A percentile compares a stretch with the other conserved stretches of the same genome.
phyloP scores from a whole-genome alignment of 2,329 filamentous ascomycete species.

The Monosporascus sp. region DNA sequence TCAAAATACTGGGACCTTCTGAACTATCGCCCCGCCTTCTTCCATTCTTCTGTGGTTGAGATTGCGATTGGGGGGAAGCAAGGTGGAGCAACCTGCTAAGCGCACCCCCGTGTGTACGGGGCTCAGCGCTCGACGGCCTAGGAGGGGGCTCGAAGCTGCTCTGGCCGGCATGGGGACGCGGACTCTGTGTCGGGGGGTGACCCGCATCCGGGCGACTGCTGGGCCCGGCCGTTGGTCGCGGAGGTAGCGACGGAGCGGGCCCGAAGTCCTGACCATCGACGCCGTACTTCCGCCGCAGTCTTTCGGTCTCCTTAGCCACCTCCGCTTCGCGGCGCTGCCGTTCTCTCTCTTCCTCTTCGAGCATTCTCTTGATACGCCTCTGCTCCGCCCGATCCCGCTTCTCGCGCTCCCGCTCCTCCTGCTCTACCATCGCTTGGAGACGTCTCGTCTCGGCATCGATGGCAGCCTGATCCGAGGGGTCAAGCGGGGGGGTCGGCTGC shows the following conservation, averaged over 20 bases:
- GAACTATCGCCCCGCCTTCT: slow-evolving; percentile 25
- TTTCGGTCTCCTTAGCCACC: slow-evolving; percentile 76
- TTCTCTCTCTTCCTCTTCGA: slow-evolving; percentile 62
- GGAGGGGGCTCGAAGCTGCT: slow-evolving; percentile 26
- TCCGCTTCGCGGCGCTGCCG: slow-evolving; percentile 49
- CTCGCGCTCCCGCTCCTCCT: slow-evolving; percentile 50
- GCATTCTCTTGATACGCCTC: slow-evolving; percentile 57
- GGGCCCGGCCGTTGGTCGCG: slow-evolving; percentile 25
- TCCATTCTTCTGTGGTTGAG: slow-evolving; percentile 37
- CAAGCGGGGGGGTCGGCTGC: slow-evolving; percentile 18
- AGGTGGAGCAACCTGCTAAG: slow-evolving; percentile 26
- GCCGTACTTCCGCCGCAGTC: slow-evolving; percentile 65
- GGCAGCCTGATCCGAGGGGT: slow-evolving; percentile 29
- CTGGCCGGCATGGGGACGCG: slow-evolving; percentile 21
- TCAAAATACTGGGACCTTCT: slow-evolving; percentile 34
- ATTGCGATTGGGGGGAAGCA: slow-evolving; percentile 28
- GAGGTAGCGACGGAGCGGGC: slow-evolving; percentile 25
- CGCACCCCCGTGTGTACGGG: slow-evolving; percentile 20
- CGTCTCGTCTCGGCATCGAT: slow-evolving; percentile 75
- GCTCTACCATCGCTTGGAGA: slow-evolving; percentile 53
- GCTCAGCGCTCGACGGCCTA: slow-evolving; percentile 45
- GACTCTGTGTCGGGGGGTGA: slow-evolving; percentile 13
- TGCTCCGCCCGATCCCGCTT: slow-evolving; percentile 51
- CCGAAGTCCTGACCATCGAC: slow-evolving; percentile 41
- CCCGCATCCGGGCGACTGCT: slow-evolving; percentile 3